Evolutionary conservation across 345 rosid species (phyloP).

Genomic region (Arabis hirsuta): DNA sequence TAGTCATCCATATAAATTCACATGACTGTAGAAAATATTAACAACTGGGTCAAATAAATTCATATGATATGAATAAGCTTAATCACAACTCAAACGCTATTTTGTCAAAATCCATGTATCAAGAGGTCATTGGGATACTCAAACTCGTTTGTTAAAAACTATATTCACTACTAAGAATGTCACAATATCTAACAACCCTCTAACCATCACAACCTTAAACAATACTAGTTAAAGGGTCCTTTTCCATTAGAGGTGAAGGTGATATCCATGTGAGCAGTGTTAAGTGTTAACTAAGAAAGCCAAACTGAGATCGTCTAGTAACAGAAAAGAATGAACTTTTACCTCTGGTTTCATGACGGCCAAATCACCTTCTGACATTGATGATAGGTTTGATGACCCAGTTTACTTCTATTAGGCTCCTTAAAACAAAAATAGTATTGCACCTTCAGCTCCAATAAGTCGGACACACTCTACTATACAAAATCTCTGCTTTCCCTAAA

Average conservation of each 20-base stretch:
- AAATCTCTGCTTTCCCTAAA: constrained; percentile 33
- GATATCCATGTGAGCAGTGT: not conserved
- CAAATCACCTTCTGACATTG: constrained; percentile 74
- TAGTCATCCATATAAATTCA: constrained; percentile 5
- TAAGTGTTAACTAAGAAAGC: not conserved
- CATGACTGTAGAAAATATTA: not conserved
- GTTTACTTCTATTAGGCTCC: constrained; percentile 14
- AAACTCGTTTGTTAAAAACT: constrained; percentile 12
- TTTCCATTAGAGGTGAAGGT: not conserved
- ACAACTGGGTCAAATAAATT: not conserved
- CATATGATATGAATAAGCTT: not conserved
- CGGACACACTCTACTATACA: constrained; percentile 2
- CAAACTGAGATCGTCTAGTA: constrained; percentile 3
- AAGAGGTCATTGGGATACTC: not conserved
- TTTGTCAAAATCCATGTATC: not conserved
- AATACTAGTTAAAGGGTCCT: constrained; percentile 2
- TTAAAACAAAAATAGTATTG: not conserved
- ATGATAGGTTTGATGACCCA: constrained; percentile 29
- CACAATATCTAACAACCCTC: constrained; percentile 22
- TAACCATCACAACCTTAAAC: constrained; percentile 15
- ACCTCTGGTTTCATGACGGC: constrained; percentile 84
- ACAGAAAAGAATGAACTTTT: constrained; percentile 12
- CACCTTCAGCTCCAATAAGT: constrained; percentile 33
- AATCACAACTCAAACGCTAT: not conserved
- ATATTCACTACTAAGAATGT: not conserved